Base-by-base conservation (phyloP, 371 early-diverging fungal genomes). In the Rhizopus stolonifer region DNA sequence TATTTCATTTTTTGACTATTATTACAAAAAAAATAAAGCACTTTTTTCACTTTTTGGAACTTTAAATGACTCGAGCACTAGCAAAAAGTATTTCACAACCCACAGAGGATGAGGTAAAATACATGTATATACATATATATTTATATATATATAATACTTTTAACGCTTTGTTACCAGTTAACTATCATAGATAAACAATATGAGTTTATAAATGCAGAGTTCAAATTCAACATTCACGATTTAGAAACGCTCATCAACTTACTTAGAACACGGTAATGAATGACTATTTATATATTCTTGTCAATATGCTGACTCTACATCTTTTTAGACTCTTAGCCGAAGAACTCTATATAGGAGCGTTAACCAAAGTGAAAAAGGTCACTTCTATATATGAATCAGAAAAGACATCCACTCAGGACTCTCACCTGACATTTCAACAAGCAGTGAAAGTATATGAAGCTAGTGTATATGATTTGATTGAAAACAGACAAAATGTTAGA, bases 181-280 rank as follows among this genome's bases (percentile, higher is more conserved):
- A 9, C 17, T 15, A 33, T 47, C 10, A 71, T 77, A 14, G 74
- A 73, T 6, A 59, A 60, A 11, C 73, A 77, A 18, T 61, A 53
- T 53, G 70, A 66, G 2, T 73, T 65, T 56, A 49, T 77, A 13
- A 69, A 71, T 25, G 49, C 54, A 47, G 61, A 69, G n/a, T 56
- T 69, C 31, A 73, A 73, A 43, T 71, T 71, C 59, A 73, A 61
- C 36, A 64, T 69, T n/a, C 50, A 47, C 19, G 77, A 77, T 34
- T 54, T 73, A 5, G 74, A 77, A 8, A 58, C 61, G 11, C 58
- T 77, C 24, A 69, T 71, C 40, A 44, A 22, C 22, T 45, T 73
- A 36, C 42, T 77, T 39, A 58, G 56, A n/a, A 60, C 64, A 13
- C 62, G 77, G 77, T 77, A 36, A 23, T n/a, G 13, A 25, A 29